These are phyloP conservation scores for Leccinum fibrillosum DNA, from an alignment of 768 basidiomycete species.

Conservation along the genomic window DNA sequence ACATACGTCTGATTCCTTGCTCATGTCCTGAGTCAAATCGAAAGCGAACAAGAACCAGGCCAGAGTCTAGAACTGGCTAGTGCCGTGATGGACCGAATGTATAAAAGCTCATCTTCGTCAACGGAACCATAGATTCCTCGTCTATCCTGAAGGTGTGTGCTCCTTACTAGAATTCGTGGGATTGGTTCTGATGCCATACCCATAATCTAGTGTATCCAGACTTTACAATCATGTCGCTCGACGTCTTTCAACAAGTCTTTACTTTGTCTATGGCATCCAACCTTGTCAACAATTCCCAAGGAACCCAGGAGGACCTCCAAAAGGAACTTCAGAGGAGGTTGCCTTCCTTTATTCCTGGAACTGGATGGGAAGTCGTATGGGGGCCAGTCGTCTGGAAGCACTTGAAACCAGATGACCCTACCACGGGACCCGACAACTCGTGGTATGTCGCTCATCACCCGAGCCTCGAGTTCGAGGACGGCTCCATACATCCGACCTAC, in stretches of 20 bases:
- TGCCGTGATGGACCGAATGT: not conserved
- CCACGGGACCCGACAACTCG: conserved; percentile 9
- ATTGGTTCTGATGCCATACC: not conserved
- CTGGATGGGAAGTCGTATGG: conserved; percentile 9
- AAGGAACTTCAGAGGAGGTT: not conserved
- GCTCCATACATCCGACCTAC: conserved; percentile 2
- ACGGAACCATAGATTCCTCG: not conserved
- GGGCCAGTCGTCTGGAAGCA: conserved; percentile 12
- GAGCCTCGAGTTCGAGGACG: not conserved
- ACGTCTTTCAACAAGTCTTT: not conserved
- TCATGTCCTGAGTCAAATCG: not conserved
- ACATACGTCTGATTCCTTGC: too few relatives aligned
- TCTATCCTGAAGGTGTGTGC: not conserved
- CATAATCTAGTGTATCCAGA: not conserved
- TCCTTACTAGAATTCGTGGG: not conserved
- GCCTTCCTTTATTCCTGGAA: not conserved
- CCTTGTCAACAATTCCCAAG: not conserved
- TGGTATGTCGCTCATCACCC: conserved; percentile 13
- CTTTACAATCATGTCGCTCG: not conserved
- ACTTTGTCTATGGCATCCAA: not conserved
- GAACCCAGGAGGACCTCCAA: not conserved
- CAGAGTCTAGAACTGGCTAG: not conserved
- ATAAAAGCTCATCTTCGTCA: not conserved
- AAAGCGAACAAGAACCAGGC: not conserved
- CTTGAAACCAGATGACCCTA: not conserved